Conservation (phyloP, 2,329 filamentous ascomycete genomes). For the Apiospora rasikravindrae region DNA sequence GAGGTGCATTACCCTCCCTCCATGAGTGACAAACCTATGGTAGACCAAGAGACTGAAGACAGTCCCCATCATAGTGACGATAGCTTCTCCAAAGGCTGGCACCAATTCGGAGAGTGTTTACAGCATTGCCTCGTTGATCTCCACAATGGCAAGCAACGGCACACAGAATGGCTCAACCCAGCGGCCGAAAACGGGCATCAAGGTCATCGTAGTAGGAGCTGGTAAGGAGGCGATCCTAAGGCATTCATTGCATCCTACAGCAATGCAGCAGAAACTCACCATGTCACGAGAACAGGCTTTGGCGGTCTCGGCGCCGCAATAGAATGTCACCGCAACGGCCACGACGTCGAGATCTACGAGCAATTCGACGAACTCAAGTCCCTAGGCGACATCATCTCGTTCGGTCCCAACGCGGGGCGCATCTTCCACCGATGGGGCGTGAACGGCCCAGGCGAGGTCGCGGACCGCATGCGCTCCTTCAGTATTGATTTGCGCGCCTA, state of each 20-base stretch:
- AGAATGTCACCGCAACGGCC: slow-evolving; percentile 66
- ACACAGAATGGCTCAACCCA: slow-evolving; percentile 25
- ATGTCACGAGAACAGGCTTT: slow-evolving; percentile 51
- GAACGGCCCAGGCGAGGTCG: slow-evolving; percentile 49
- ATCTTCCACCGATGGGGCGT: slow-evolving; percentile 64
- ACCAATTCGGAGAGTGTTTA: neutral
- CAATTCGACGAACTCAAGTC: slow-evolving; percentile 61
- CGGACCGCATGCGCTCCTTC: slow-evolving; percentile 51
- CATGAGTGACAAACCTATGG: neutral
- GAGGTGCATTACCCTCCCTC: neutral
- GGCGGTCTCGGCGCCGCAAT: slow-evolving; percentile 67
- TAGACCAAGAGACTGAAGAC: neutral
- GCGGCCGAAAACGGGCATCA: slow-evolving; percentile 51
- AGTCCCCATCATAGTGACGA: neutral
- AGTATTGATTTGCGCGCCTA: slow-evolving; percentile 58
- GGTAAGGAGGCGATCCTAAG: slow-evolving; percentile 38
- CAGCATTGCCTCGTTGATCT: neutral
- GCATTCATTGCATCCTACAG: neutral
- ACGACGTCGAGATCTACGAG: slow-evolving; percentile 63
- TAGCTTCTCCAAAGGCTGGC: neutral
- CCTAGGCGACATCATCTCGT: slow-evolving; percentile 67
- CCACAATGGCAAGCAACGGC: slow-evolving; percentile 29
- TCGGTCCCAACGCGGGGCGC: slow-evolving; percentile 64
- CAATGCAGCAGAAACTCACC: neutral
- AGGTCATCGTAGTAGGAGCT: slow-evolving; percentile 56